These are phyloP conservation scores for Dianthus caryophyllus DNA, from an alignment of 148 eudicot genomes.

Conservation along the genomic window DNA sequence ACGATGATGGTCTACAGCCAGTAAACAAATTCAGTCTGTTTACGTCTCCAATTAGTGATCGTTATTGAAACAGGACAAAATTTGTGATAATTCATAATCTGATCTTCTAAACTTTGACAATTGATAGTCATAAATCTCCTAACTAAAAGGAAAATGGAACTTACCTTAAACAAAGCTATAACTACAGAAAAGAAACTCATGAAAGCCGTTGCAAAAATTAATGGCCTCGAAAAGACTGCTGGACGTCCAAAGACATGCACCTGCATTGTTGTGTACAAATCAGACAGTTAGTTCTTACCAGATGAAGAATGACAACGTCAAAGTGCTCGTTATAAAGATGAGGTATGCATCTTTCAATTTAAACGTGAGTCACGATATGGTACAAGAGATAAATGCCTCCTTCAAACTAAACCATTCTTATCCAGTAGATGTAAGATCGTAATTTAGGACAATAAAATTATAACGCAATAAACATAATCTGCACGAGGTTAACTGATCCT, in stretches of 20 bases:
- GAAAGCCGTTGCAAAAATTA: conserved; percentile 94
- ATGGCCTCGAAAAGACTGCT: conserved; percentile 65
- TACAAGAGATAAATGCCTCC: conserved; percentile 1
- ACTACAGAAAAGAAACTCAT: conserved; percentile 99
- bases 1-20: not conserved
- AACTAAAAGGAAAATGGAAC: not conserved
- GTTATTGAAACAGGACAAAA: not conserved
- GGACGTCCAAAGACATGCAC: conserved; percentile 71
- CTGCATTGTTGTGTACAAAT: conserved; percentile 40
- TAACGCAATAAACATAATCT: not conserved
- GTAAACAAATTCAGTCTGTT: not conserved
- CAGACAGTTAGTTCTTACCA: not conserved
- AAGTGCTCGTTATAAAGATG: not conserved
- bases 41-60: not conserved
- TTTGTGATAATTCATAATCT: not conserved
- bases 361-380: not conserved
- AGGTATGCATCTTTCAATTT: not conserved
- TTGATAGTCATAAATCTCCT: not conserved
- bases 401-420: not conserved
- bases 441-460: not conserved
- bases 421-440: not conserved
- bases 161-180: conserved; percentile 95
- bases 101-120: not conserved
- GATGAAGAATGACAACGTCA: not conserved
- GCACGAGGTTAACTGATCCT: not conserved